Evolutionary conservation across 306 rosid genomes (phyloP).

Genomic region (Malus orientalis): DNA sequence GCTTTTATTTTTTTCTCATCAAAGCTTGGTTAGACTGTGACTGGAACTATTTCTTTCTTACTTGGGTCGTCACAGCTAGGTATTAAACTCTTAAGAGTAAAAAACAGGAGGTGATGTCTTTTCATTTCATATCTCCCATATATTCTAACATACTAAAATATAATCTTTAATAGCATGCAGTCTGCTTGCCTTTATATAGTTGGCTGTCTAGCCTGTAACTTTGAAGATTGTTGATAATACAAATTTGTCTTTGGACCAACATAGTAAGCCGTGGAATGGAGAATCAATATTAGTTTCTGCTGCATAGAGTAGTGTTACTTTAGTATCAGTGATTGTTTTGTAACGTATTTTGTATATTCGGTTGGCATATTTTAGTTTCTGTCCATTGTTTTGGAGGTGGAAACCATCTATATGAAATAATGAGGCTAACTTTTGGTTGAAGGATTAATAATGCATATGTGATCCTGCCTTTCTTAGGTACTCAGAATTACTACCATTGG

Average conservation of each 20-base stretch:
- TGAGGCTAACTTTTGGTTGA: not conserved
- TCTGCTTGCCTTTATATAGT: not conserved
- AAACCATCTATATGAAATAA: not conserved
- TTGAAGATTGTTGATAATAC: not conserved
- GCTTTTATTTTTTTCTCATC: not conserved
- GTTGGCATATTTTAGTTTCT: not conserved
- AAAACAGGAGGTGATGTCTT: not conserved
- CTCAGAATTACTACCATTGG: too few relatives aligned
- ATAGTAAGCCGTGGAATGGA: not conserved
- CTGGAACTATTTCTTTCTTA: not conserved
- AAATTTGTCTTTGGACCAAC: not conserved
- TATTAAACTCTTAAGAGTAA: not conserved
- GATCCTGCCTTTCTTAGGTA: not conserved
- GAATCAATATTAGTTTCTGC: not conserved
- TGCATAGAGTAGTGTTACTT: not conserved
- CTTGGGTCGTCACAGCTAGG: not conserved
- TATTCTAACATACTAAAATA: not conserved
- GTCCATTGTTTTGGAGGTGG: not conserved
- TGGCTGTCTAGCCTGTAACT: not conserved
- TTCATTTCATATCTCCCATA: not conserved
- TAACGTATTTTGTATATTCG: not conserved
- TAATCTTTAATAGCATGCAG: not conserved
- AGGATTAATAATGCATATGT: not conserved
- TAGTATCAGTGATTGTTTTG: not conserved
- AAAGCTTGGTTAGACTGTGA: not conserved